Evolutionary conservation across 2,329 filamentous ascomycete genomes (phyloP).

Genomic region (Aspergillus awamori): DNA sequence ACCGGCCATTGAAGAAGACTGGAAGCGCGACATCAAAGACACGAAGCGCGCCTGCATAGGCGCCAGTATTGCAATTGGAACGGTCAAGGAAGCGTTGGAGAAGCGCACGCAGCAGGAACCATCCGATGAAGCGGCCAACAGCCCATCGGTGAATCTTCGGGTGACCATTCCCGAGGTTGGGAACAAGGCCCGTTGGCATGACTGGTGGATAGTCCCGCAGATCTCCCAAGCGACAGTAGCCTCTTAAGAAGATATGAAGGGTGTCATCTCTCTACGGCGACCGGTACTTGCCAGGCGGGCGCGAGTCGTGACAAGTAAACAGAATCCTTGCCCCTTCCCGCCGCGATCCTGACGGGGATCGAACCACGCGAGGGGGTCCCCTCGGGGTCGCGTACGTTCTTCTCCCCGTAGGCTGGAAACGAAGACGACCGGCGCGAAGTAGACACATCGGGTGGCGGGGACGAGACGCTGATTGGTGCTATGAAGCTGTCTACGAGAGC

Average conservation of each 20-base stretch:
- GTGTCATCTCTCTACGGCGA: not conserved
- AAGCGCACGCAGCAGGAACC: not conserved
- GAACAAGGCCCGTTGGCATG: constrained; percentile 47
- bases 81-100: constrained; percentile 60
- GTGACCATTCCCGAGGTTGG: constrained; percentile 44
- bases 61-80: constrained; percentile 65
- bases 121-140: not conserved
- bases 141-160: constrained; percentile 29
- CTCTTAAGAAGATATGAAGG: constrained; percentile 19
- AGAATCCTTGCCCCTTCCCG: not conserved
- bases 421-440: too few species aligned
- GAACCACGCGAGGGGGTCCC: not conserved
- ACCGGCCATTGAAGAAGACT: constrained; percentile 61
- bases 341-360: not conserved
- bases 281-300: too few species aligned
- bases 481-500: not conserved
- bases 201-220: constrained; percentile 50
- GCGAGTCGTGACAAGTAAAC: not conserved
- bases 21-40: constrained; percentile 62
- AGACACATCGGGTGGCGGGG: too few species aligned
- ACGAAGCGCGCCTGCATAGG: constrained; percentile 72
- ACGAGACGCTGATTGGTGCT: too few species aligned
- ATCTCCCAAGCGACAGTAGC: constrained; percentile 25
- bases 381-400: not conserved
- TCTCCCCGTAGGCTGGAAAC: too few species aligned